phyloP scores from a whole-genome alignment of 1,139 yeast genomes.

The Scheffersomyces parashehatae region DNA sequence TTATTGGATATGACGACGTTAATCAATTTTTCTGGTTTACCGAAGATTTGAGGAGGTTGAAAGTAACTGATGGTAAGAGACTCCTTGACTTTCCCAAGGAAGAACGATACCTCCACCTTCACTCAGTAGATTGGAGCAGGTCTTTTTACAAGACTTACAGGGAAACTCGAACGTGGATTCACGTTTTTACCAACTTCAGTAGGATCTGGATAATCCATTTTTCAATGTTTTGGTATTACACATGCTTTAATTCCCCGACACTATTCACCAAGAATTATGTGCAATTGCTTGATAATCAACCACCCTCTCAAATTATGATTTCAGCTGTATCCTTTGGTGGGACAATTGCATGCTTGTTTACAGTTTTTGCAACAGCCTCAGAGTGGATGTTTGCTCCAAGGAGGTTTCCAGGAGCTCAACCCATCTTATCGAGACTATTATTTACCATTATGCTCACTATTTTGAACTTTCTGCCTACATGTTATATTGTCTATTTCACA shows the following conservation, averaged over 20 bases:
- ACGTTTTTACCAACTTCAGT: conserved; percentile 72
- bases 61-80: conserved; percentile 21
- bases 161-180: conserved; percentile 79
- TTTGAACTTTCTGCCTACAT: conserved; percentile 60
- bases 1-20: conserved; percentile 84
- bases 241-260: conserved; percentile 75
- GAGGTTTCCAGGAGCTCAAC: conserved; percentile 66
- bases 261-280: conserved; percentile 65
- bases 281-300: conserved; percentile 61
- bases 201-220: conserved; percentile 83
- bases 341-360: conserved; percentile 61
- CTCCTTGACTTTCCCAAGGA: conserved; percentile 45
- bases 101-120: conserved; percentile 49
- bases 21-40: conserved; percentile 85
- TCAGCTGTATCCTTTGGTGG: conserved; percentile 76
- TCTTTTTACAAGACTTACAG: conserved; percentile 71
- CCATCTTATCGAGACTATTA: conserved; percentile 43
- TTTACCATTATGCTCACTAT: conserved; percentile 43
- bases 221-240: conserved; percentile 79
- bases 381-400: conserved; percentile 72
- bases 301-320: conserved; percentile 61
- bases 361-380: conserved; percentile 59
- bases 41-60: conserved; percentile 56
- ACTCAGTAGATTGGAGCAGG: conserved; percentile 60
- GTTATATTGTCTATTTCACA: conserved; percentile 56